Base-by-base conservation (phyloP, 1,284 basidiomycete genomes). In the Veloboletus limbatus region DNA sequence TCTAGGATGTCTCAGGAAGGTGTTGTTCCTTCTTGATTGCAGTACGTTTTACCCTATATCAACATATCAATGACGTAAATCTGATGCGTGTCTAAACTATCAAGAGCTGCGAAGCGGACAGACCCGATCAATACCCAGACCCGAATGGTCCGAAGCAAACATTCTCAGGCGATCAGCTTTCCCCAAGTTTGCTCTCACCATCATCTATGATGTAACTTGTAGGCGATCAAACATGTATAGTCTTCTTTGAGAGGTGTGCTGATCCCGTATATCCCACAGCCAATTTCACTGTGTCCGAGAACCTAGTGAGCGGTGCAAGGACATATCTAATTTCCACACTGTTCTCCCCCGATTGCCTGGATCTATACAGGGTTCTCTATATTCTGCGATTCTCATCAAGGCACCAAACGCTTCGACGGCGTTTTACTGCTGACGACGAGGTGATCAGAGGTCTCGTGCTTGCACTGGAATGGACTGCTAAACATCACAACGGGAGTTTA, bases 11-110 rank as follows among this genome's bases (percentile, higher is more conserved):
- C 34, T 44, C 1, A 25, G 27, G 13, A 27, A 27, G 5, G 38
- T 51, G 11, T 13, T 54, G 11, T 30, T 25, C 21, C 45, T 54
- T 28, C 43, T 54, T 25, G 18, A 35, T 26, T 33, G n/a, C 10
- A 8, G 53, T 47, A 33, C 13, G 52, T 17, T 30, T 4, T 4
- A 26, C 13, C 13, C 4, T 41, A 3, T 41, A 3, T 53, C 17
- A 3, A 13, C 18, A 9, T 1, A 5, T 16, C 27, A 2, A 8
- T 2, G 13, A 21, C 16, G 8, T 6, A 20, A 7, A n/a, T 14
- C 21, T 43, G 13, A 42, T 6, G 3, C 13, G 0, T n/a, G n/a
- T 30, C n/a, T 16, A 20, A n/a, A 39, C 17, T 2, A n/a, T 36
- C 6, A 0, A 53, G 36, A 20, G 17, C 4, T 39, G 8, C 27